Conservation (phyloP, 768 basidiomycete species). For the Calocybe indica region DNA sequence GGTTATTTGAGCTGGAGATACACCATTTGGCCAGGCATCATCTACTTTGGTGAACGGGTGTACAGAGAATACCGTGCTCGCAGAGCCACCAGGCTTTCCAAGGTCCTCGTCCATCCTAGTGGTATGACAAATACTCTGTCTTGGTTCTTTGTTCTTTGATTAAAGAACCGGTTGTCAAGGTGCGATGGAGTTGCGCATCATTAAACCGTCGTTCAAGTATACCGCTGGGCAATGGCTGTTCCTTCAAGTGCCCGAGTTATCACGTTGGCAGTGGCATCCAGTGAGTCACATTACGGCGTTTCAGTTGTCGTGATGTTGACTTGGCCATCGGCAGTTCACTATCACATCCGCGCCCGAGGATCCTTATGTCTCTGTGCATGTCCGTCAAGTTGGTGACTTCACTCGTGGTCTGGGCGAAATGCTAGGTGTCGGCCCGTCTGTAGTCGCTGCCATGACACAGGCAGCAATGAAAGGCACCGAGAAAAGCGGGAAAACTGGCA, state of each 20-base stretch:
- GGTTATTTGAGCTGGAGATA: slow-evolving; percentile 90
- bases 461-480: slow-evolving; percentile 74
- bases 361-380: slow-evolving; percentile 86
- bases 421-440: slow-evolving; percentile 74
- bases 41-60: slow-evolving; percentile 85
- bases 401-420: slow-evolving; percentile 80
- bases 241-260: slow-evolving; percentile 83
- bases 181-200: slow-evolving; percentile 90
- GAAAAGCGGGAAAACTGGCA: slow-evolving; percentile 43
- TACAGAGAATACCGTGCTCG: slow-evolving; percentile 81
- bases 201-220: slow-evolving; percentile 90
- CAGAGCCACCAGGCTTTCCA: slow-evolving; percentile 70
- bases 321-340: slow-evolving; percentile 56
- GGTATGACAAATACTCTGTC: slow-evolving; percentile 35
- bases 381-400: slow-evolving; percentile 91
- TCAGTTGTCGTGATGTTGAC: slow-evolving; percentile 1
- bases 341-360: slow-evolving; percentile 95
- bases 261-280: slow-evolving; percentile 90
- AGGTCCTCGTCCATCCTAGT: slow-evolving; percentile 86
- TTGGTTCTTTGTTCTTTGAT: slow-evolving; percentile 1
- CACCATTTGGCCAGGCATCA: slow-evolving; percentile 87
- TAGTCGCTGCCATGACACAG: slow-evolving; percentile 73
- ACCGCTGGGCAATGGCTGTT: slow-evolving; percentile 91
- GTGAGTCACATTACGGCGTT: slow-evolving; percentile 39
- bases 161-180: slow-evolving; percentile 29